A percentile compares a stretch with the other conserved stretches of the same genome.
phyloP scores from a whole-genome alignment of 495 filamentous ascomycete genomes.

The Paragyromitra xinjiangensis region DNA sequence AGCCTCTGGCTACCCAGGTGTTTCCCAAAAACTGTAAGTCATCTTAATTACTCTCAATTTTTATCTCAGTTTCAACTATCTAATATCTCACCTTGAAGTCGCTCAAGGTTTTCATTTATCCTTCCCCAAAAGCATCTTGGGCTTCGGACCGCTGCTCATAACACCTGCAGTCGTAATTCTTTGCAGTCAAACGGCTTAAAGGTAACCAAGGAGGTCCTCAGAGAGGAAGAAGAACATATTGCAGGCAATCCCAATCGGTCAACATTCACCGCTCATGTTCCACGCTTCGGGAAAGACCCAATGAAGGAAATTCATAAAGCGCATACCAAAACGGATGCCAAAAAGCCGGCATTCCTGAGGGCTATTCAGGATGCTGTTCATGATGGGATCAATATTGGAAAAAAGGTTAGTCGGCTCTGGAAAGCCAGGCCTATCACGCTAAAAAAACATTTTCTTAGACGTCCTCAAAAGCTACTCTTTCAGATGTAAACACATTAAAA shows the following conservation, averaged over 20 bases:
- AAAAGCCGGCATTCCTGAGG: conserved; percentile 29
- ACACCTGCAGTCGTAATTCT: conserved; percentile 25
- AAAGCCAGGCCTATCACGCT: not conserved
- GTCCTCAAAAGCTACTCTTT: not conserved
- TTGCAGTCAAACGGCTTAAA: conserved; percentile 17
- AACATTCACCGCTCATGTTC: conserved; percentile 31
- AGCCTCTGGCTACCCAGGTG: not conserved
- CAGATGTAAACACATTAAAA: conserved; percentile 6
- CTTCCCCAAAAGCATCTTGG: conserved; percentile 24
- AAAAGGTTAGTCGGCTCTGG: conserved; percentile 10
- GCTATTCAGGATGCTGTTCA: conserved; percentile 29
- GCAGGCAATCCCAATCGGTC: conserved; percentile 17
- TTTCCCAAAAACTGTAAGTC: conserved; percentile 32
- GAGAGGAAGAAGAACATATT: conserved; percentile 27
- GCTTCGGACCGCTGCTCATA: conserved; percentile 23
- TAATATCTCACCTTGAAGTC: conserved; percentile 28
- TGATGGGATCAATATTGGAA: conserved; percentile 25
- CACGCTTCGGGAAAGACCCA: conserved; percentile 28
- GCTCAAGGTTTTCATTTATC: conserved; percentile 36
- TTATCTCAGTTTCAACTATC: not conserved
- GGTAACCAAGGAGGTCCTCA: conserved; percentile 31
- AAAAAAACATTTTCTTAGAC: conserved; percentile 1
- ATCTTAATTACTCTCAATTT: not conserved
- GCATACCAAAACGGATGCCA: conserved; percentile 17
- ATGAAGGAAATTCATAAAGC: conserved; percentile 36